phyloP scores from a whole-genome alignment of 495 filamentous ascomycete species.

The Bacidia gigantensis region DNA sequence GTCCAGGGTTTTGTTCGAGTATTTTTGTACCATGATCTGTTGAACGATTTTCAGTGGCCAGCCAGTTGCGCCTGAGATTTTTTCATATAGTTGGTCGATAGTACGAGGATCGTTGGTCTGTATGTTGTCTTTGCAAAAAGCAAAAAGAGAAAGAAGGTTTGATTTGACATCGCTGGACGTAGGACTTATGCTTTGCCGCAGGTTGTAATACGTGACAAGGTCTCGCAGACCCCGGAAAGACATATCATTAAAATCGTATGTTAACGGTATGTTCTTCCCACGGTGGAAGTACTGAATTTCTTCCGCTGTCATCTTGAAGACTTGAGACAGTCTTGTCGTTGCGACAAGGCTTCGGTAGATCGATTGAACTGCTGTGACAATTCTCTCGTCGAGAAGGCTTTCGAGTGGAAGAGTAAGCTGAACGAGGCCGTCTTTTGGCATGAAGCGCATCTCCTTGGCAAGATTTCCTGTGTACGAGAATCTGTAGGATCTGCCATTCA shows the following conservation, averaged over 20 bases:
- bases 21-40: neutral
- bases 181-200: neutral
- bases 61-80: neutral
- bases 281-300: neutral
- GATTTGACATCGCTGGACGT: neutral
- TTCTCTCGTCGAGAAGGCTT: neutral
- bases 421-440: neutral
- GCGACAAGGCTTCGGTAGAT: neutral
- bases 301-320: neutral
- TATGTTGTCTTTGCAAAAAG: neutral
- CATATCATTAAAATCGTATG: neutral
- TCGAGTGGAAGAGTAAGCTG: neutral
- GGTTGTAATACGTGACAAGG: neutral
- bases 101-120: neutral
- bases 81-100: neutral
- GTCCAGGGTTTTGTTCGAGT: neutral
- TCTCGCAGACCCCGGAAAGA: neutral
- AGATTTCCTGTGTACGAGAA: neutral
- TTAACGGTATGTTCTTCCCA: neutral
- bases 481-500: neutral
- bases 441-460: neutral
- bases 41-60: neutral
- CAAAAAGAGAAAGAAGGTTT: neutral
- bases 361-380: neutral
- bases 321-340: neutral